Percentiles rank a stretch among this genome's conserved stretches.
phyloP scores from a whole-genome alignment of 1,139 yeast genomes.

The Yamadazyma siamensis region DNA sequence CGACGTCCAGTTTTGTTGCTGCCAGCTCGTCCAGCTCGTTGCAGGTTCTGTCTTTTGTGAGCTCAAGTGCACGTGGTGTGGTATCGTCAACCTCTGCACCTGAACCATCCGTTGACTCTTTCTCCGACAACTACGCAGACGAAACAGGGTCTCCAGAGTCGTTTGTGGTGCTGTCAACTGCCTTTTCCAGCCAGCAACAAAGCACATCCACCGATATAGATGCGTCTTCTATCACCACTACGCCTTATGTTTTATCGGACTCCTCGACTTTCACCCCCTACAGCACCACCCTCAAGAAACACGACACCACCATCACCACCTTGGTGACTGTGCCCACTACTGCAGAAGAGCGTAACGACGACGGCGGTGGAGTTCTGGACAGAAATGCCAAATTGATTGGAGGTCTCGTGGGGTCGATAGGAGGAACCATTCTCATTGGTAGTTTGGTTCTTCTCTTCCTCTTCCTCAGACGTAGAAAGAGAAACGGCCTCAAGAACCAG shows the following conservation, averaged over 20 bases:
- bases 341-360: constrained; percentile 8
- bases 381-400: constrained; percentile 42
- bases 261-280: constrained; percentile 14
- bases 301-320: constrained; percentile 43
- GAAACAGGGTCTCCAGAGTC: no score
- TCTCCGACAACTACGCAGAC: no score
- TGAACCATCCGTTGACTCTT: no score
- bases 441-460: constrained; percentile 35
- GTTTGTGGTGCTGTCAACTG: no score
- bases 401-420: constrained; percentile 47
- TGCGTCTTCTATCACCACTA: constrained; percentile 2
- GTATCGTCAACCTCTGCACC: background rate
- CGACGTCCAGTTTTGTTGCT: no score
- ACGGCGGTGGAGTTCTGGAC: constrained; percentile 14
- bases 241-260: constrained; percentile 4
- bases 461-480: constrained; percentile 31
- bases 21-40: no score
- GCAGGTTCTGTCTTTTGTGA: no score
- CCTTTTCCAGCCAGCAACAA: no score
- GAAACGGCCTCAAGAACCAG: constrained; percentile 34
- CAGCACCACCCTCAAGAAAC: constrained; percentile 24
- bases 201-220: no score
- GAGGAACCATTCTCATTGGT: constrained; percentile 43
- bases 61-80: background rate
- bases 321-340: constrained; percentile 39